These are phyloP conservation scores for Hypoxylon trugodes DNA, from an alignment of 495 filamentous ascomycete genomes.

Conservation along the genomic window DNA sequence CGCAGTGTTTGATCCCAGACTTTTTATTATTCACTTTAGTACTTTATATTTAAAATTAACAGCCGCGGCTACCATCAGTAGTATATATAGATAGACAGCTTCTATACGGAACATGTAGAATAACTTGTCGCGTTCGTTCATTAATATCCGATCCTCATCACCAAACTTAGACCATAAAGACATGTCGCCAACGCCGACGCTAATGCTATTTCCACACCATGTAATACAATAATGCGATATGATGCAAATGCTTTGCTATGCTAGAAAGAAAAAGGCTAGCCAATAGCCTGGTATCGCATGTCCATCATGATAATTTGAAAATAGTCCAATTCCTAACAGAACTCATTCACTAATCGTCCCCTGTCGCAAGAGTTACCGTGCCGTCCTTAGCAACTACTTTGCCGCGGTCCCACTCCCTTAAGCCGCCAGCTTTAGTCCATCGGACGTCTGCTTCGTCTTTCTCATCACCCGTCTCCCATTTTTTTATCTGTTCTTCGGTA, in stretches of 20 bases:
- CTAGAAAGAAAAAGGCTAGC: not conserved
- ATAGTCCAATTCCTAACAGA: not conserved
- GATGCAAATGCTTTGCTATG: not conserved
- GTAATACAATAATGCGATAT: slow-evolving; percentile 10
- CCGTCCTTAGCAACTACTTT: slow-evolving; percentile 77
- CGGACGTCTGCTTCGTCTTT: slow-evolving; percentile 73
- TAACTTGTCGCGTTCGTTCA: too few relatives aligned
- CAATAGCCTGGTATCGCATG: not conserved
- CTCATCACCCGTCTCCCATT: slow-evolving; percentile 77
- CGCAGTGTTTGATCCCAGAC: too few relatives aligned
- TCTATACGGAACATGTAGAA: too few relatives aligned
- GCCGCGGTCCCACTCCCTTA: slow-evolving; percentile 90
- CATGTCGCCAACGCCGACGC: too few relatives aligned
- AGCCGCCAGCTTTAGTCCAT: slow-evolving; percentile 82
- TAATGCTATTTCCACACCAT: too few relatives aligned
- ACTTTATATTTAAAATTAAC: too few relatives aligned
- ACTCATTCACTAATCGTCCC: not conserved
- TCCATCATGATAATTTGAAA: not conserved
- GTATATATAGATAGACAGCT: too few relatives aligned
- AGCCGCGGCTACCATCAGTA: too few relatives aligned
- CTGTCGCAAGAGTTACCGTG: slow-evolving; percentile 1
- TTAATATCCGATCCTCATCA: too few relatives aligned
- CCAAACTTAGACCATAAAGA: too few relatives aligned
- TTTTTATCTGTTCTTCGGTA: slow-evolving; percentile 75
- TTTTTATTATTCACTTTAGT: too few relatives aligned